Percentiles rank a stretch among this genome's conserved stretches.
These are phyloP conservation scores for Citrus reticulata DNA, from an alignment of 345 rosid genomes.

Conservation along the genomic window DNA sequence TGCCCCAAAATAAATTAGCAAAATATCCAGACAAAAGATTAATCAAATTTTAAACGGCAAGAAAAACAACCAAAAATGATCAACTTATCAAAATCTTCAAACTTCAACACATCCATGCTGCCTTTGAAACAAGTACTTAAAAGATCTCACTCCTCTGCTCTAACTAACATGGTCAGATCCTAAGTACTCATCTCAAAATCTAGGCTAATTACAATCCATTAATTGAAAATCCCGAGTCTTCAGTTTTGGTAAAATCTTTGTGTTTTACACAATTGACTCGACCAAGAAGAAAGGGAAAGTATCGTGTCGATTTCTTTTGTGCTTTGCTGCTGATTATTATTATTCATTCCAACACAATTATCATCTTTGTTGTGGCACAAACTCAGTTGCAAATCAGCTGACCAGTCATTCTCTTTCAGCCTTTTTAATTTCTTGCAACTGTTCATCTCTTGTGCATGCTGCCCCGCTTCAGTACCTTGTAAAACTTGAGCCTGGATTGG, in stretches of 20 bases:
- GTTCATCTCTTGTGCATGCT: neutral
- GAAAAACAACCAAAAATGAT: too few relatives aligned
- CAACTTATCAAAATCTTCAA: too few relatives aligned
- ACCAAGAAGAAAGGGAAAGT: slow-evolving; percentile 27
- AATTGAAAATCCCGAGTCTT: neutral
- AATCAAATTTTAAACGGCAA: too few relatives aligned
- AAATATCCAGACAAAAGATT: too few relatives aligned
- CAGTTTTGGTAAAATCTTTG: neutral
- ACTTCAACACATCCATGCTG: neutral
- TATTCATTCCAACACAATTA: neutral
- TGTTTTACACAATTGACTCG: neutral
- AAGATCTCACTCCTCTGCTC: slow-evolving; percentile 35
- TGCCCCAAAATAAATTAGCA: too few relatives aligned
- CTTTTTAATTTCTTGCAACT: neutral
- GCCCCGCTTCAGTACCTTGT: neutral
- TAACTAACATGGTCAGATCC: slow-evolving; percentile 29
- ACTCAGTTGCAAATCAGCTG: slow-evolving; percentile 25
- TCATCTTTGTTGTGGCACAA: neutral
- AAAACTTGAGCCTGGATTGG: neutral
- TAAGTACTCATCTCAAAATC: slow-evolving; percentile 29
- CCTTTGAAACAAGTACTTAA: slow-evolving; percentile 23
- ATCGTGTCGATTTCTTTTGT: slow-evolving; percentile 20
- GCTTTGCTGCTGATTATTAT: neutral
- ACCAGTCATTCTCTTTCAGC: slow-evolving; percentile 5
- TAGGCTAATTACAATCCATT: neutral